Base-by-base conservation (phyloP, 768 basidiomycete genomes). In the Lentinula aciculospora region DNA sequence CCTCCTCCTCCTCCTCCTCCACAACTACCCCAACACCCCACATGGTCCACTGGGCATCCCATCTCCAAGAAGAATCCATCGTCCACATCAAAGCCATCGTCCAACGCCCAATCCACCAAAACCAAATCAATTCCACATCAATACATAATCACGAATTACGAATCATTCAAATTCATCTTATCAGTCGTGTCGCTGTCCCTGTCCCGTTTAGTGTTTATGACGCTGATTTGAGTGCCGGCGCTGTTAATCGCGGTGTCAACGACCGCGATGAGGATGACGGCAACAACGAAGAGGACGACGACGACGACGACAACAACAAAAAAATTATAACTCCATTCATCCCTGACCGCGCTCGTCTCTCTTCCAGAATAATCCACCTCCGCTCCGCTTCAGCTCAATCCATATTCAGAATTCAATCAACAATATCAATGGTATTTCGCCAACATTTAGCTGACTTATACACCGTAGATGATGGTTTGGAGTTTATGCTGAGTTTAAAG, bases 321-420 rank as follows among this genome's bases (percentile, higher is more conserved):
- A n/a, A n/a, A n/a, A n/a, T 74, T 66, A 7, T 42, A 6, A 42
- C 8, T 1, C 40, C 40, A 9, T 42, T n/a, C 66, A 66, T 32
- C 67, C 77, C 48, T 69, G 75, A 57, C 78, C 25, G 57, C 3
- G 10, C 78, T 7, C 71, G 79, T 28, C 72, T 81, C 53, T 72
- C 77, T 60, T 74, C 79, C 66, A 72, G 80, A 59, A 74, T 80
- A 7, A 72, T 81, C 61, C 80, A 81, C 63, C 71, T 81, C n/a
- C 69, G 80, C 1, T 47, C 49, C 13, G 39, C 36, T 1, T 13
- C 45, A 23, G 53, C 53, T 19, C 36, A 59, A 10, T 15, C 44
- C 3, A 19, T 58, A 4, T 58, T 57, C 31, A n/a, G 40, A 39
- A 28, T 51, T n/a, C 31, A 53, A 25, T 23, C 31, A 25, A 40